Evolutionary conservation across 805 yeast genomes (phyloP), one percentile per base, ranked within the genome.

Genomic region (Deakozyma indianensis): DNA sequence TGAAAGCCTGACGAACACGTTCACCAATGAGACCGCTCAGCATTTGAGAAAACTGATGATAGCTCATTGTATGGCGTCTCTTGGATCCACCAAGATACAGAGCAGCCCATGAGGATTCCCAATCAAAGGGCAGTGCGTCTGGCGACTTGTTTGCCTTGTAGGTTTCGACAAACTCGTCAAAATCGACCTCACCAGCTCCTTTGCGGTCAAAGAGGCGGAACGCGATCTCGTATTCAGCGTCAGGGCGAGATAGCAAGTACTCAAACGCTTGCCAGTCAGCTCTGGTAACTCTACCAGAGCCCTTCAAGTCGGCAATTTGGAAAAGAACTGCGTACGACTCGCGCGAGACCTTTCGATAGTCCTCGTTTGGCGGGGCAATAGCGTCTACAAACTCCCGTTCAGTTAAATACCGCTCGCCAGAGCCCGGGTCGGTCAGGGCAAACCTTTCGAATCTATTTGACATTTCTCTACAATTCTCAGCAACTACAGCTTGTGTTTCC

Each of bases 221-320:
- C n/a, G 74, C 69, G 48, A 67, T 70, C 52, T 67, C 68, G 62
- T 70, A 63, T 57, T 74, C 78, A 48, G 77, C 78, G 29, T 75
- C 77, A 40, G 77, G 68, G 49, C 73, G 69, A 50, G 69, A 70
- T 45, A 77, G 62, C 41, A 73, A 52, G 49, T 72, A 69, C 54
- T 83, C 78, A 58, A 90, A 83, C 40, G 72, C 71, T 43, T 75
- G 64, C 82, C 94, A 90, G 58, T 90, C 96, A 22, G 67, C 60
- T 43, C 78, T 67, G 23, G 75, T 70, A 43, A 85, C 69, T 48
- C 70, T 78, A 4, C 96, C 96, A 52, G 76, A 75, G 46, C 71
- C 68, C 35, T 71, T 69, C 48, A 75, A 75, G 64, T 90, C 97
- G 15, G 95, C 85, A 23, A 86, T 77, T 47, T 82, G 68, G 58